phyloP scores from a whole-genome alignment of 2,329 filamentous ascomycete species.

The Colletotrichum tofieldiae region DNA sequence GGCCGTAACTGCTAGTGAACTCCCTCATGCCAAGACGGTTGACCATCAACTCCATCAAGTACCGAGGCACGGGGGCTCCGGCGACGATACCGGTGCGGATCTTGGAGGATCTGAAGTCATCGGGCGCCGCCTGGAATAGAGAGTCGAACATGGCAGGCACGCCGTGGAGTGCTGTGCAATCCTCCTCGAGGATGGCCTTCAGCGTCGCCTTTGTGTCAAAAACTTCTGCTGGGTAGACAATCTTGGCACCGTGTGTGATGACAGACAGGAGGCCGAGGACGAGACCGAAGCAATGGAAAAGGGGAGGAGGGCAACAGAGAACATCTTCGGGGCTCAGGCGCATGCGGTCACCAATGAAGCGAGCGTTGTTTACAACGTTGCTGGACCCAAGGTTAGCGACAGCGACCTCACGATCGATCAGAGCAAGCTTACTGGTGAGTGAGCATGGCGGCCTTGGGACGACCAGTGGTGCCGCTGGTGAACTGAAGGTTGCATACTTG shows the following conservation, averaged over 20 bases:
- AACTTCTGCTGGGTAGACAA: slow-evolving; percentile 82
- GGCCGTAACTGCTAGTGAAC: slow-evolving; percentile 79
- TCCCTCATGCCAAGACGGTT: slow-evolving; percentile 82
- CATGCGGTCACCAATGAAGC: slow-evolving; percentile 83
- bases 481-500: slow-evolving; percentile 84
- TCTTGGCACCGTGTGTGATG: slow-evolving; percentile 81
- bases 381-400: slow-evolving; percentile 52
- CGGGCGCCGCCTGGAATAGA: slow-evolving; percentile 63
- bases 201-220: slow-evolving; percentile 80
- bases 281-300: slow-evolving; percentile 90
- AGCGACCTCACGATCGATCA: neutral
- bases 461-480: slow-evolving; percentile 81
- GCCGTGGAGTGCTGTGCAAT: slow-evolving; percentile 83
- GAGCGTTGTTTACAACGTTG: slow-evolving; percentile 76
- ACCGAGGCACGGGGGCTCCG: slow-evolving; percentile 81
- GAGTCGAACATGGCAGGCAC: slow-evolving; percentile 90
- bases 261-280: slow-evolving; percentile 82
- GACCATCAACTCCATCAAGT: slow-evolving; percentile 82
- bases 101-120: slow-evolving; percentile 61
- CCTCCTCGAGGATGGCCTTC: slow-evolving; percentile 75
- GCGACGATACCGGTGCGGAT: slow-evolving; percentile 85
- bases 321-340: slow-evolving; percentile 76
- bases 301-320: slow-evolving; percentile 85
- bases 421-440: slow-evolving; percentile 73
- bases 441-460: slow-evolving; percentile 82